Percentiles rank a stretch among this genome's conserved stretches.
Evolutionary conservation across 257 asterid genomes (phyloP).

Genomic region (Solanum etuberosum): DNA sequence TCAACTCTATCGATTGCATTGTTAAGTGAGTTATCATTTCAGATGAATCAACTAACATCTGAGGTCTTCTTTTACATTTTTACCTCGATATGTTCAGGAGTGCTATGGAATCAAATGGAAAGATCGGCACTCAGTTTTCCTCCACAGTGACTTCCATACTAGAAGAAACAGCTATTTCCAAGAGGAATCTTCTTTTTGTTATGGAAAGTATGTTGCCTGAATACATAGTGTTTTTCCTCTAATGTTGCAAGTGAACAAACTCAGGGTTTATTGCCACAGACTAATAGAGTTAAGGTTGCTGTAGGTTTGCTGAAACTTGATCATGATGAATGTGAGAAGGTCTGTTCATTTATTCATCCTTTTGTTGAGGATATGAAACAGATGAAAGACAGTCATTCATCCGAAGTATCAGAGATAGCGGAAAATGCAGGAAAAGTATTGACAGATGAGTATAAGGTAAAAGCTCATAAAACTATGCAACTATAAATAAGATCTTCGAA

Average conservation of each 20-base stretch:
- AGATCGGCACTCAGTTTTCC: slow-evolving; percentile 15
- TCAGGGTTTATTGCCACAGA: neutral
- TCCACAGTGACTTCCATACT: slow-evolving; percentile 17
- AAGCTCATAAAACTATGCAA: neutral
- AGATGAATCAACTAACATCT: neutral
- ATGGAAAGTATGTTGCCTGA: slow-evolving; percentile 17
- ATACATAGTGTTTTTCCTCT: neutral
- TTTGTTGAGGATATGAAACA: slow-evolving; percentile 15
- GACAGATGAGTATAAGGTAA: slow-evolving; percentile 39
- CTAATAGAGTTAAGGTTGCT: neutral
- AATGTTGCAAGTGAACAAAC: neutral
- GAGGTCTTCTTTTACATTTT: neutral
- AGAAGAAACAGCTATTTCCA: slow-evolving; percentile 24
- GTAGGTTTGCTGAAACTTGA: slow-evolving; percentile 27
- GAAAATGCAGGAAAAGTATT: slow-evolving; percentile 29
- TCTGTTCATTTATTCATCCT: slow-evolving; percentile 1
- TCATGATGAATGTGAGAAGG: slow-evolving; percentile 20
- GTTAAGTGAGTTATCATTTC: slow-evolving; percentile 18
- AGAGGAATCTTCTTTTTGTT: slow-evolving; percentile 4
- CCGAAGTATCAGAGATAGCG: slow-evolving; percentile 24
- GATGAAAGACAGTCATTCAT: slow-evolving; percentile 13
- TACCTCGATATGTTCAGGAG: slow-evolving; percentile 14
- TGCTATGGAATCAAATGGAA: slow-evolving; percentile 9
- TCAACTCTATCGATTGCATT: slow-evolving; percentile 18
- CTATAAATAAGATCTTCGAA: neutral